These are phyloP conservation scores for Aureobasidium sp. DNA, from an alignment of 2,329 filamentous ascomycete species.

Conservation along the genomic window DNA sequence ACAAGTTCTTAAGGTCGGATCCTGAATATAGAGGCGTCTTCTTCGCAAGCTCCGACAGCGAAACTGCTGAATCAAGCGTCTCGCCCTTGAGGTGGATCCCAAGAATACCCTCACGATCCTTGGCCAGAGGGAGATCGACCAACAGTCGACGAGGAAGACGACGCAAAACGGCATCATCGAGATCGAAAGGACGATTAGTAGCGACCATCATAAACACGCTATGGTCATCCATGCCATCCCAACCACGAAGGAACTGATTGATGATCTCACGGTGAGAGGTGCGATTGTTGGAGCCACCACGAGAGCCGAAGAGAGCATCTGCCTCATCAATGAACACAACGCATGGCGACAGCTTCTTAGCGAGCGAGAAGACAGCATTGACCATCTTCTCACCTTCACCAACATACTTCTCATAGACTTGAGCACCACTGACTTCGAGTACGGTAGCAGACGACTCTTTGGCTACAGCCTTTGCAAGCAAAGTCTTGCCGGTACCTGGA, in stretches of 20 bases:
- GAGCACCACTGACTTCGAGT: constrained; percentile 80
- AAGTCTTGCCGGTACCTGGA: constrained; percentile 81
- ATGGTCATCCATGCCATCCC: constrained; percentile 77
- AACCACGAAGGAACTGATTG: constrained; percentile 94
- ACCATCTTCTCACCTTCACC: constrained; percentile 97
- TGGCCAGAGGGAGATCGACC: constrained; percentile 62
- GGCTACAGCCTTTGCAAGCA: constrained; percentile 61
- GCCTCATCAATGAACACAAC: constrained; percentile 97
- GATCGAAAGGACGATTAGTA: constrained; percentile 89
- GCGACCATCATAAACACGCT: constrained; percentile 97
- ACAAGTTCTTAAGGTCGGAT: constrained; percentile 76
- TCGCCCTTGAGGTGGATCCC: constrained; percentile 66
- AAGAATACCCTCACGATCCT: constrained; percentile 62
- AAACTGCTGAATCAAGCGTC: constrained; percentile 53
- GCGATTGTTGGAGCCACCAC: constrained; percentile 58
- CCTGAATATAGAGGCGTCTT: constrained; percentile 73
- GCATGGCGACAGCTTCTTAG: constrained; percentile 77
- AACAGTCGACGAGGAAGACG: constrained; percentile 65
- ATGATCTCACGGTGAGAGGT: constrained; percentile 79
- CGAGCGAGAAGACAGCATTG: constrained; percentile 80
- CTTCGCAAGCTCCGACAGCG: constrained; percentile 55
- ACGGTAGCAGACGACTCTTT: constrained; percentile 61
- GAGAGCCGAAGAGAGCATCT: constrained; percentile 79
- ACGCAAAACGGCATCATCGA: constrained; percentile 81
- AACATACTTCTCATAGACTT: constrained; percentile 93